phyloP scores from a whole-genome alignment of 495 filamentous ascomycete genomes.

The Trichoderma virens region DNA sequence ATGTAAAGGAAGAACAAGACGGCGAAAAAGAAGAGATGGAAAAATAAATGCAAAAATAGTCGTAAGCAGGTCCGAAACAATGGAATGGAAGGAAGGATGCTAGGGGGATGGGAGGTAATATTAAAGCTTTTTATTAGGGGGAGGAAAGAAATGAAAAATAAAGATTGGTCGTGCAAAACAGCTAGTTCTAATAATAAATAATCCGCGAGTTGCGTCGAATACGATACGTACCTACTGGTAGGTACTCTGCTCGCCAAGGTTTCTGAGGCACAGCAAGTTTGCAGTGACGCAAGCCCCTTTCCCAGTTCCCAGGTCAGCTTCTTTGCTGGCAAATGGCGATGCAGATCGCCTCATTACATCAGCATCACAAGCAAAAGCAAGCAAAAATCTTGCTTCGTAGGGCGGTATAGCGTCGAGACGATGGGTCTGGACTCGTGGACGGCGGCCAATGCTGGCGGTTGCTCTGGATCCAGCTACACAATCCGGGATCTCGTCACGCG shows the following conservation, averaged over 20 bases:
- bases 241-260: too few relatives aligned
- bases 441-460: not conserved
- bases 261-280: not conserved
- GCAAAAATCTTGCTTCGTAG: not conserved
- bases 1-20: not conserved
- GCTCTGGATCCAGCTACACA: not conserved
- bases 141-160: not conserved
- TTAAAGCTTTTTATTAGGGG: not conserved
- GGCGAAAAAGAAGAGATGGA: not conserved
- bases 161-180: not conserved
- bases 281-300: constrained; percentile 8
- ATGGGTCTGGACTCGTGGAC: not conserved
- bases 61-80: not conserved
- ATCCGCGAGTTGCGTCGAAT: not conserved
- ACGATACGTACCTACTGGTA: not conserved
- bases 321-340: not conserved
- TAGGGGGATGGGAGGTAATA: not conserved
- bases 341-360: not conserved
- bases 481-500: not conserved
- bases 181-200: not conserved
- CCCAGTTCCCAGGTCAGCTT: too few relatives aligned
- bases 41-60: not conserved
- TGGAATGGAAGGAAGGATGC: not conserved
- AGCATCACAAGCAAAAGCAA: constrained; percentile 1
- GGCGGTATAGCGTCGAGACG: not conserved